phyloP scores from a whole-genome alignment of 2,329 filamentous ascomycete species.

The Monilinia aucupariae region DNA sequence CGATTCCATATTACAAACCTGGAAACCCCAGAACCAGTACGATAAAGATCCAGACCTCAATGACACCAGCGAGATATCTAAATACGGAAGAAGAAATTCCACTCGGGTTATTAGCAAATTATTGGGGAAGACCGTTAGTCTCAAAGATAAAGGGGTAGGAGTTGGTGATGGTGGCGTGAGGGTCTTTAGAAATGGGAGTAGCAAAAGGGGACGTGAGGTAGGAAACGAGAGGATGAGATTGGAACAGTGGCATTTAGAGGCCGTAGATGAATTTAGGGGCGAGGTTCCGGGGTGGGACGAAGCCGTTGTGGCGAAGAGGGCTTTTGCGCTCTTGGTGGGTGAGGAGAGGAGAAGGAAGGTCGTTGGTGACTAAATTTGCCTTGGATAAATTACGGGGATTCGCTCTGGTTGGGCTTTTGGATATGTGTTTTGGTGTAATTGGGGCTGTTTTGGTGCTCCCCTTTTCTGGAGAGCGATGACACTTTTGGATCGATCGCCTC shows the following conservation, averaged over 20 bases:
- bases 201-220: conserved; percentile 3
- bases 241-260: conserved; percentile 36
- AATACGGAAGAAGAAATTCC: conserved; percentile 25
- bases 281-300: conserved; percentile 35
- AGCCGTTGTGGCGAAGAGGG: conserved; percentile 31
- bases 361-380: neutral
- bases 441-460: neutral
- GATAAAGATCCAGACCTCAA: neutral
- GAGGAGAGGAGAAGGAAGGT: conserved; percentile 25
- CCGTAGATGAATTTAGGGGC: conserved; percentile 33
- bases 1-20: conserved; percentile 28
- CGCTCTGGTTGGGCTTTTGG: neutral
- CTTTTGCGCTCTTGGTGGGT: conserved; percentile 31
- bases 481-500: neutral
- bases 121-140: conserved; percentile 29
- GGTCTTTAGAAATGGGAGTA: neutral
- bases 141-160: conserved; percentile 9
- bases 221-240: conserved; percentile 29
- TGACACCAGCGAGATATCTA: conserved; percentile 10
- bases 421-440: neutral
- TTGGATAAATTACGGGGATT: no score
- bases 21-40: conserved; percentile 27
- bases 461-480: neutral
- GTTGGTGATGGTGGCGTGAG: conserved; percentile 2
- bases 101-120: conserved; percentile 33